A percentile compares a stretch with the other conserved stretches of the same genome.
Conservation (phyloP, 345 rosid species). For the Clarkia xantiana region DNA sequence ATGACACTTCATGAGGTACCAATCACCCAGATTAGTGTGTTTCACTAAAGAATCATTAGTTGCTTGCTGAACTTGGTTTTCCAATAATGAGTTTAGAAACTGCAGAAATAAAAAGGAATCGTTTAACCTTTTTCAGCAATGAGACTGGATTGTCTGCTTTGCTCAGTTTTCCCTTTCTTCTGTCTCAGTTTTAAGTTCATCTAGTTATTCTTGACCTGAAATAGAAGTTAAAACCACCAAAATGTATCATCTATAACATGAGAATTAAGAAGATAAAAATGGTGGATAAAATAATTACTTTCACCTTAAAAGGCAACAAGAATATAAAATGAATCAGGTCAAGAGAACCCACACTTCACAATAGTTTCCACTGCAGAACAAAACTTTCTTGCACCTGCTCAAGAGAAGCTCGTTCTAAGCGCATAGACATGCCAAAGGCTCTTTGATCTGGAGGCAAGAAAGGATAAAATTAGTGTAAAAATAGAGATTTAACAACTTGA, state of each 20-base stretch:
- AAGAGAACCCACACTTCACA: constrained; percentile 33
- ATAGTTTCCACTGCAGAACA: constrained; percentile 44
- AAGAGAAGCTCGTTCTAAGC: constrained; percentile 85
- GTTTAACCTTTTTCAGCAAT: constrained; percentile 52
- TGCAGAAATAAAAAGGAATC: constrained; percentile 1
- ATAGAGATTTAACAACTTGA: background rate
- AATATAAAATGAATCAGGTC: background rate
- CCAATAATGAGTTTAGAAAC: background rate
- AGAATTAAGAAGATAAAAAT: too few species aligned
- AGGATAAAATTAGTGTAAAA: constrained; percentile 4
- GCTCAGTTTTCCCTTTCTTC: constrained; percentile 46
- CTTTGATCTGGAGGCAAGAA: constrained; percentile 59
- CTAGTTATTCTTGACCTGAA: constrained; percentile 53
- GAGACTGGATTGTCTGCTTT: constrained; percentile 25
- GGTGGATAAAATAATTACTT: background rate
- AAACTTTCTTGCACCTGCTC: constrained; percentile 83
- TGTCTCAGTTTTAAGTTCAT: constrained; percentile 41
- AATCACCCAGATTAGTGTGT: too few species aligned
- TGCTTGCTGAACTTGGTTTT: too few species aligned
- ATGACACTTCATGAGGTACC: too few species aligned
- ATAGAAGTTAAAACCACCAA: constrained; percentile 8
- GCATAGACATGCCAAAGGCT: constrained; percentile 98
- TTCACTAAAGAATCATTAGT: too few species aligned
- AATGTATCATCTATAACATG: background rate
- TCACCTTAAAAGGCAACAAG: background rate